Percentiles rank a stretch among this genome's conserved stretches.
These are phyloP conservation scores for Ganoderma lucidum DNA, from an alignment of 1,284 basidiomycete species.

Conservation along the genomic window DNA sequence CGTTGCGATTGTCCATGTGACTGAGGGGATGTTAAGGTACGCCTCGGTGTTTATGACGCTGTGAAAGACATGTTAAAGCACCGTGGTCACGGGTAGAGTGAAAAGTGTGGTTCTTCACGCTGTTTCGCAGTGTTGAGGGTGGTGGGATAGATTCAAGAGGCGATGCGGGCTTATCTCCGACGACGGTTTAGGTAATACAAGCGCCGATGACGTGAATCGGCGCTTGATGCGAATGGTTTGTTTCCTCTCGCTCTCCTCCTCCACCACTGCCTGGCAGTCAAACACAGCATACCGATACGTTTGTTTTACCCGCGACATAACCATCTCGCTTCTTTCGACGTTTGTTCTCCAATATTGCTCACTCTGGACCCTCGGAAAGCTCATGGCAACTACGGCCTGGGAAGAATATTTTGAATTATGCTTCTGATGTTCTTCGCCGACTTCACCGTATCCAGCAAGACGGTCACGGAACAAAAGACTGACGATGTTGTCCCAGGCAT, in stretches of 20 bases:
- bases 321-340: neutral
- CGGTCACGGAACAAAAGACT: neutral
- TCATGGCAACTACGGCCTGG: neutral
- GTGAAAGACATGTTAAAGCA: too few relatives aligned
- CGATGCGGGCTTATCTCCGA: constrained; percentile 1
- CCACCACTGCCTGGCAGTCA: neutral
- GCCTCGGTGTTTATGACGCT: too few relatives aligned
- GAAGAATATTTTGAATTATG: neutral
- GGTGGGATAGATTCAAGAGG: neutral
- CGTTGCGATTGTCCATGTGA: too few relatives aligned
- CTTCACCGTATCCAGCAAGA: constrained; percentile 1
- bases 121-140: neutral
- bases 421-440: constrained; percentile 8
- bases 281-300: neutral
- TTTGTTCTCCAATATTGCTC: neutral
- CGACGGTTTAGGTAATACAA: neutral
- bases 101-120: neutral
- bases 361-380: neutral
- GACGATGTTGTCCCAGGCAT: neutral
- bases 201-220: neutral
- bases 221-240: neutral
- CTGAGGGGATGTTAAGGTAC: too few relatives aligned
- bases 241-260: neutral
- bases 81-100: neutral
- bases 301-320: neutral